A percentile compares a stretch with the other conserved stretches of the same genome.
Conservation (phyloP, 208 protist genomes). For the Trichomonas gallinae region DNA sequence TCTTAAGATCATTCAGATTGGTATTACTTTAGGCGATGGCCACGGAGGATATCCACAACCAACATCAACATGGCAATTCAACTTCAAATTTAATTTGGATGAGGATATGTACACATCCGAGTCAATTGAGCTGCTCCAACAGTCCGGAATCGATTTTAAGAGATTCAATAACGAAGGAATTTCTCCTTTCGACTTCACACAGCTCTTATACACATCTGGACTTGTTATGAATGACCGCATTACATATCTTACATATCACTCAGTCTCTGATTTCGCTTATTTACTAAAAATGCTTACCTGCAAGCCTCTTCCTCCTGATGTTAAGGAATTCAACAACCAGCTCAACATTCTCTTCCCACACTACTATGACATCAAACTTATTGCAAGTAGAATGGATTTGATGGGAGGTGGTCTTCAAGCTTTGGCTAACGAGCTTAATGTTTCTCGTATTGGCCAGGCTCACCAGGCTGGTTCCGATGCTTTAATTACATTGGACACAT, state of each 20-base stretch:
- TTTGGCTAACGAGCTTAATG: constrained; percentile 71
- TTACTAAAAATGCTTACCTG: constrained; percentile 62
- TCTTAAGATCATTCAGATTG: constrained; percentile 94
- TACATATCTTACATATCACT: constrained; percentile 86
- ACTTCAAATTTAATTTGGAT: constrained; percentile 86
- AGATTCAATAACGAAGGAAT: constrained; percentile 35
- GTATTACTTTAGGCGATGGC: constrained; percentile 84
- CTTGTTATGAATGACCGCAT: constrained; percentile 80
- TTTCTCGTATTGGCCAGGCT: constrained; percentile 46
- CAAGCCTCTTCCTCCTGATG: neutral
- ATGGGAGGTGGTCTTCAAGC: constrained; percentile 62
- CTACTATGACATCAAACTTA: neutral
- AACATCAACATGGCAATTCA: constrained; percentile 94
- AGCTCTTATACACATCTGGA: constrained; percentile 80
- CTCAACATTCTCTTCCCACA: neutral
- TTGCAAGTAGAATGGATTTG: neutral
- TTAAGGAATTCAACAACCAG: neutral
- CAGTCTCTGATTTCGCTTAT: constrained; percentile 91
- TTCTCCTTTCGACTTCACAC: constrained; percentile 73
- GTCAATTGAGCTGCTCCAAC: constrained; percentile 76
- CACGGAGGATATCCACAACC: constrained; percentile 72
- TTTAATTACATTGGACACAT: constrained; percentile 43
- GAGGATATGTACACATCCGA: constrained; percentile 89
- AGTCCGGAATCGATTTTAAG: constrained; percentile 86
- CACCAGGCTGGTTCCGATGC: constrained; percentile 79